Evolutionary conservation across 805 yeast species (phyloP), one percentile per base, ranked within the genome.

Genomic region (Metschnikowia chrysomelidarum): DNA sequence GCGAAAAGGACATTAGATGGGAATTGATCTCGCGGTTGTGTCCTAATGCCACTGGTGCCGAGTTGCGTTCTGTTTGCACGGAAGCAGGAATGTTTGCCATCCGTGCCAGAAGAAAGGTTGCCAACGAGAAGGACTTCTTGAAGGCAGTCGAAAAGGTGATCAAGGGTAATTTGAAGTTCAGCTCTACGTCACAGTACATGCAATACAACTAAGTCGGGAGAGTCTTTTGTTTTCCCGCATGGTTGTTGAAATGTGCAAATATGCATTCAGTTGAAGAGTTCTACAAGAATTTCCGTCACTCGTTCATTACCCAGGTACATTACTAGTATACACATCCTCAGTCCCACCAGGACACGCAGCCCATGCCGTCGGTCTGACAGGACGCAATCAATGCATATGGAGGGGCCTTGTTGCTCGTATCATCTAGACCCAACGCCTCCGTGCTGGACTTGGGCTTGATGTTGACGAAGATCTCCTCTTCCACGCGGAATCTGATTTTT

Each of bases 71-170:
- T 5, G 98, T 93, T 12, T 93, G 98, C 64, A 93, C 98, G 1
- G 99, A 93, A 64, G 98, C 98, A 3, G 99, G 99, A 54, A 93
- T 93, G 98, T 93, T 89, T 72, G 98, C 99, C 28, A 93, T 93
- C 37, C 80, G 99, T 54, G 96, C 98, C 13, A 80, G 99, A 65
- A 78, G 98, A 69, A 93, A 93, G 71, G 96, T 93, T 27, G 98
- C 98, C 24, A 83, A 95, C 18, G 99, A 93, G 62, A 93, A 93
- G 73, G 99, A 93, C 63, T 93, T 93, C 74, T 71, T 93, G 54
- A 88, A 91, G 51, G 96, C 98, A 21, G 99, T 93, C 29, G 98
- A 93, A 54, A 93, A 93, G 73, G 99, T 93, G 42, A 93, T 93
- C 57, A 93, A 91, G 75, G 98, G 98, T 54, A 91, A 93, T 71